Percentiles rank a stretch among this genome's conserved stretches.
These are phyloP conservation scores for Phylloporus sp. DNA, from an alignment of 768 basidiomycete genomes.

Conservation along the genomic window DNA sequence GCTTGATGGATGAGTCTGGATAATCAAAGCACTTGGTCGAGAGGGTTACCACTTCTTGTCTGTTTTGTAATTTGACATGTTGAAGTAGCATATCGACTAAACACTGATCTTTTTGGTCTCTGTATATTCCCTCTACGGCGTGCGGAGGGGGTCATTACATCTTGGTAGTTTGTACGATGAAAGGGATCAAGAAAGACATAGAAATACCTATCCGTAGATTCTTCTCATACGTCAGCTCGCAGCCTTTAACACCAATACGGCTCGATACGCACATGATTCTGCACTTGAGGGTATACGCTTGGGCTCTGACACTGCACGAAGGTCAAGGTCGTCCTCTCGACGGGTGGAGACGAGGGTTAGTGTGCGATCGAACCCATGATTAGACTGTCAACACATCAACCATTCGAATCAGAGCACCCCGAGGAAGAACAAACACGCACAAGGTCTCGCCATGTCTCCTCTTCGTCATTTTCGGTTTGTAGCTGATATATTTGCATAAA, in stretches of 20 bases:
- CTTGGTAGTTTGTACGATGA: slow-evolving; percentile 12
- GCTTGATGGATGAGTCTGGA: neutral
- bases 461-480: slow-evolving; percentile 82
- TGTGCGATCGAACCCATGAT: slow-evolving; percentile 71
- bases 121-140: slow-evolving; percentile 2
- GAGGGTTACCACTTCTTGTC: neutral
- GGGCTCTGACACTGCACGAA: slow-evolving; percentile 7
- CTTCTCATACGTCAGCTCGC: slow-evolving; percentile 12
- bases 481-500: slow-evolving; percentile 81
- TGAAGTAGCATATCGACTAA: slow-evolving; percentile 4
- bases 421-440: slow-evolving; percentile 37
- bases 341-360: slow-evolving; percentile 56
- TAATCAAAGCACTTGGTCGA: neutral
- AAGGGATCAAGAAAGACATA: neutral
- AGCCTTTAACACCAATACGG: neutral
- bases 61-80: neutral
- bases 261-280: slow-evolving; percentile 16
- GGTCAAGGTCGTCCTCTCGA: slow-evolving; percentile 44
- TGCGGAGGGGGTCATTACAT: slow-evolving; percentile 11
- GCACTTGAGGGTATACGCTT: slow-evolving; percentile 11
- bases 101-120: slow-evolving; percentile 5
- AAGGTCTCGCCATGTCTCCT: slow-evolving; percentile 81
- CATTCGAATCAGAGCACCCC: slow-evolving; percentile 1
- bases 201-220: slow-evolving; percentile 12
- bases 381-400: slow-evolving; percentile 42